A percentile compares a stretch with the other conserved stretches of the same genome.
Conservation (phyloP, 352 stramenopile genomes). For the Phytophthora vignae region DNA sequence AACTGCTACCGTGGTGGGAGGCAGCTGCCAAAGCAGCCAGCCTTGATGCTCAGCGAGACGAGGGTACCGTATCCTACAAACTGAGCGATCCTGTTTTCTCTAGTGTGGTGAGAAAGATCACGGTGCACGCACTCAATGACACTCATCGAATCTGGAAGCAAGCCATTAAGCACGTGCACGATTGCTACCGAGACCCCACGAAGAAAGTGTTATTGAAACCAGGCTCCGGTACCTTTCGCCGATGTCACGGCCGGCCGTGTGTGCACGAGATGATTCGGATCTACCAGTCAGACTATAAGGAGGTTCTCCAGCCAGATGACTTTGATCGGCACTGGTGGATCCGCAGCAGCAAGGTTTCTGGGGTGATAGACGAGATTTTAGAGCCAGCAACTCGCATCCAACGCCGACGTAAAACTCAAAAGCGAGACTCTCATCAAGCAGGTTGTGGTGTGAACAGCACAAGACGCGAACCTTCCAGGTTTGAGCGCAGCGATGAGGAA, state of each 20-base stretch:
- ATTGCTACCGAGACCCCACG: neutral
- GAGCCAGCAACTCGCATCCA: too few species aligned
- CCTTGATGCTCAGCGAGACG: neutral
- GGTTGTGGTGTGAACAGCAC: too few species aligned
- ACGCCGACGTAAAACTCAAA: too few species aligned
- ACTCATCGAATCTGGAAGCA: neutral
- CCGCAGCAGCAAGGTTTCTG: neutral
- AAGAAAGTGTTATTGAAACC: neutral
- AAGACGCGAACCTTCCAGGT: too few species aligned
- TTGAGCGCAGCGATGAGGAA: too few species aligned
- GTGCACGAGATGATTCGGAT: neutral
- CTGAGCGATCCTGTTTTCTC: neutral
- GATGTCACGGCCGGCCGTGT: neutral
- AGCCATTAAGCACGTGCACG: neutral
- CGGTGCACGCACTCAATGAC: neutral
- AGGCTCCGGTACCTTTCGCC: neutral
- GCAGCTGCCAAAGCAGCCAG: neutral
- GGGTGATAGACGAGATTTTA: too few species aligned
- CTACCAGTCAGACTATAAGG: neutral
- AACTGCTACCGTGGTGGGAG: slow-evolving; percentile 7
- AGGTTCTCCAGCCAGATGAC: neutral
- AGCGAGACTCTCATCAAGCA: too few species aligned
- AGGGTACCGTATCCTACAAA: neutral
- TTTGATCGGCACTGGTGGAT: neutral
- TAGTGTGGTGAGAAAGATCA: neutral